phyloP scores from a whole-genome alignment of 768 basidiomycete genomes.

The Naganishia randhawae region DNA sequence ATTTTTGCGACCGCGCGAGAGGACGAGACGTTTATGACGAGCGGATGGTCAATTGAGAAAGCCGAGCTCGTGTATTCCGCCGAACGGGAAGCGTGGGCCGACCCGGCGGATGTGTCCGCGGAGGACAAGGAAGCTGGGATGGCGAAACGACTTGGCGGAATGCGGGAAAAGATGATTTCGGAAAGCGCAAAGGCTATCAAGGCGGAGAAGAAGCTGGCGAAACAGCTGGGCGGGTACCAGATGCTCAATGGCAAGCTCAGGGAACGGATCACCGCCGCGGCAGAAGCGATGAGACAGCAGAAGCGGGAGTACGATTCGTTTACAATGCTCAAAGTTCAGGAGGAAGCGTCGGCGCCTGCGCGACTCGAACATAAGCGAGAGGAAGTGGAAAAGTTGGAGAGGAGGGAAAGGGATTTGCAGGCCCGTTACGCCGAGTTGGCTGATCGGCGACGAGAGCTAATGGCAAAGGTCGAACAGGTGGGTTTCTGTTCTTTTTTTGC shows the following conservation, averaged over 20 bases:
- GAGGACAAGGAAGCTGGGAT: slow-evolving; percentile 60
- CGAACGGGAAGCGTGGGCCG: slow-evolving; percentile 62
- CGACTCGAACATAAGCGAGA: slow-evolving; percentile 74
- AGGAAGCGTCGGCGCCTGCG: slow-evolving; percentile 70
- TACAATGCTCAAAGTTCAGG: slow-evolving; percentile 65
- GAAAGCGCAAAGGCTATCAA: slow-evolving; percentile 78
- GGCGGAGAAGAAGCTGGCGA: slow-evolving; percentile 81
- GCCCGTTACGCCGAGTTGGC: slow-evolving; percentile 78
- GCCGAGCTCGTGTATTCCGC: slow-evolving; percentile 65
- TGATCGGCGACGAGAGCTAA: slow-evolving; percentile 55
- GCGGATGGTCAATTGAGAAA: slow-evolving; percentile 66
- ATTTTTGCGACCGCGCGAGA: slow-evolving; percentile 63
- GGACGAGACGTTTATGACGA: slow-evolving; percentile 59
- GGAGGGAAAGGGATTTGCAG: slow-evolving; percentile 73
- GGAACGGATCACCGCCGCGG: slow-evolving; percentile 40
- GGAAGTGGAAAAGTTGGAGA: slow-evolving; percentile 76
- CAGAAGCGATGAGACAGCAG: slow-evolving; percentile 65
- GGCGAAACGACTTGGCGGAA: slow-evolving; percentile 55
- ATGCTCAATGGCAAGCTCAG: slow-evolving; percentile 64
- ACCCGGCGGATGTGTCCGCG: slow-evolving; percentile 52
- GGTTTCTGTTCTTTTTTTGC: slow-evolving; percentile 9
- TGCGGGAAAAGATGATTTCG: slow-evolving; percentile 68
- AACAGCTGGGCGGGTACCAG: slow-evolving; percentile 87
- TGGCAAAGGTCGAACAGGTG: slow-evolving; percentile 46
- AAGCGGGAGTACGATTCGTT: slow-evolving; percentile 77